Conservation (phyloP, 768 basidiomycete species). For the Mycena maculata region DNA sequence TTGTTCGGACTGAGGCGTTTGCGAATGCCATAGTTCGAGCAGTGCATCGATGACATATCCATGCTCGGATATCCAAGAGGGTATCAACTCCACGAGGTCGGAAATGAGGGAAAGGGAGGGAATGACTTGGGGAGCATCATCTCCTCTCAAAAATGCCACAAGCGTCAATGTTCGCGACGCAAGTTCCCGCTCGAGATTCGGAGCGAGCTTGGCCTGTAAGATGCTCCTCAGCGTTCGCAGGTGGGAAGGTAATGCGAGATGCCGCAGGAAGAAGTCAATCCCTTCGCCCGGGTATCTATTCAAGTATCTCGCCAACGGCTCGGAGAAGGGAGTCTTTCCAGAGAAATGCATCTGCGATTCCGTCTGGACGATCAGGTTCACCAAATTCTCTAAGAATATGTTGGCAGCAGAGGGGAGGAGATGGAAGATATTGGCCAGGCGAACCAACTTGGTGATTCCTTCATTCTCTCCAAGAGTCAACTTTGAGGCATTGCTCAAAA, state of each 20-base stretch:
- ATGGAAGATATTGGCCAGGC: constrained; percentile 97
- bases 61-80: constrained; percentile 79
- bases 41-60: constrained; percentile 76
- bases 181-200: constrained; percentile 76
- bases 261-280: constrained; percentile 83
- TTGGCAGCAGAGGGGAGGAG: constrained; percentile 94
- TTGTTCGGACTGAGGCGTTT: constrained; percentile 58
- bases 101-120: constrained; percentile 82
- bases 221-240: constrained; percentile 88
- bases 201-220: constrained; percentile 81
- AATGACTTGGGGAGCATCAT: constrained; percentile 63
- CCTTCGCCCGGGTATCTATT: constrained; percentile 91
- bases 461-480: constrained; percentile 89
- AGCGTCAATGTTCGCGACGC: constrained; percentile 68
- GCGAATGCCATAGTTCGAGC: constrained; percentile 76
- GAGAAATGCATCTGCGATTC: constrained; percentile 94
- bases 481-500: constrained; percentile 82
- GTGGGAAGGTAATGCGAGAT: constrained; percentile 82
- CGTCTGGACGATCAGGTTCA: constrained; percentile 89
- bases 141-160: constrained; percentile 62
- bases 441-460: constrained; percentile 91
- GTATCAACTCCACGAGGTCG: constrained; percentile 76
- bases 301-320: constrained; percentile 90
- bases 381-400: constrained; percentile 89
- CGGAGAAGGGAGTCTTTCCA: constrained; percentile 89